Base-by-base conservation (phyloP, 1,284 basidiomycete genomes). In the Irpex rosettiformis region DNA sequence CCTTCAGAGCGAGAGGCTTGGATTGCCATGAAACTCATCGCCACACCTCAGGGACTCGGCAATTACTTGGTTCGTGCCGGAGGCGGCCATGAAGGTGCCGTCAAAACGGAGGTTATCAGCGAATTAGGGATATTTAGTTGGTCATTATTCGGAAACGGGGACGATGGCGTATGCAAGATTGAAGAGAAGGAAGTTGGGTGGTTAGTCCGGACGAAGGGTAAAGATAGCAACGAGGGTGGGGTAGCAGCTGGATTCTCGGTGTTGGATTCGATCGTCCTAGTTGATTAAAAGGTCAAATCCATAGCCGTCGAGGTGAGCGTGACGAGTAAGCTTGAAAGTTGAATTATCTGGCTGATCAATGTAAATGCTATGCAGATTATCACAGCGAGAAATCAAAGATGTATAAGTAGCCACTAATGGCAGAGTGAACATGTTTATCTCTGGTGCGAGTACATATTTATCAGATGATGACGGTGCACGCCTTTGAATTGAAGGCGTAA, bases 91-190 rank as follows among this genome's bases (percentile, higher is more conserved):
- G 63, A 61, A 69, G 64, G 71, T 61, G 60, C 66, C 66, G 78
- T 78, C 58, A 82, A 75, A 70, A 75, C 77, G 0, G 91, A 95
- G 55, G 90, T 95, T 1, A 85, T 98, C 30, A 92, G 87, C 67
- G 96, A 99, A 74, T 75, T 99, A 52, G 96, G 97, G 1, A 86
- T 98, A 4, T 99, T 94, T 70, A 94, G 96, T 1, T 91, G 91
- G 76, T 82, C 86, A 1, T 72, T 99, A 59, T 98, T 97, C 70
- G 85, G 84, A 42, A 65, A 70, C 28, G 69, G 66, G 4, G 62
- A 70, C 30, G 61, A 37, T 37, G 33, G 33, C n/a, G n/a, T n/a
- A n/a, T n/a, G 63, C 56, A 61, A 16, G 40, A 62, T 77, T 22
- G 72, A 80, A 48, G 88, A 93, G 69, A 77, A 81, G 64, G 81